Conservation (phyloP, 495 filamentous ascomycete genomes). For the Collariella sp. region DNA sequence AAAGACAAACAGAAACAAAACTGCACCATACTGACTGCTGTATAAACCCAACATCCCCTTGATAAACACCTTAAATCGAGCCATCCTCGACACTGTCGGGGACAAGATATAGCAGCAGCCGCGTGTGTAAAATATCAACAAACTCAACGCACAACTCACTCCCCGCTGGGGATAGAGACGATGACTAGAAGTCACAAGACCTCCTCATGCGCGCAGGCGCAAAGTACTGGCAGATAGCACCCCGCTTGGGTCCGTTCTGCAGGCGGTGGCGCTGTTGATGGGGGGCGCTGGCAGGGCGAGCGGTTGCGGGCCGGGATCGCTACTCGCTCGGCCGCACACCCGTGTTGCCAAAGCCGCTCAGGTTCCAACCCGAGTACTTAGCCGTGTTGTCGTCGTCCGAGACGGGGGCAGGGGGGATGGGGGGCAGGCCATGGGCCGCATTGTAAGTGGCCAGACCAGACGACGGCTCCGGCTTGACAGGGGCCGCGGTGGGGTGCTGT, state of each 20-base stretch:
- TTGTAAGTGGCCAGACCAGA: slow-evolving; percentile 18
- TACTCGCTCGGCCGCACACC: slow-evolving; percentile 24
- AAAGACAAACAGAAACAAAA: neutral
- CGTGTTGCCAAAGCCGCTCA: slow-evolving; percentile 30
- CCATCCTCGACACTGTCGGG: slow-evolving; percentile 5
- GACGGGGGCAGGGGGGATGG: slow-evolving; percentile 20
- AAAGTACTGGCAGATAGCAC: too few species aligned
- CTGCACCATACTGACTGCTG: neutral
- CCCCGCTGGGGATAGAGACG: neutral
- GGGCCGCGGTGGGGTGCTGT: slow-evolving; percentile 3
- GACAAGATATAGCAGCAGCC: neutral
- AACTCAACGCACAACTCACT: neutral
- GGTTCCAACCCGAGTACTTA: slow-evolving; percentile 30
- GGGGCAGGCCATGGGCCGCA: slow-evolving; percentile 22
- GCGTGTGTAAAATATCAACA: neutral
- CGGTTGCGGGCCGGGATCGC: neutral
- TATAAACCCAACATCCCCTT: neutral
- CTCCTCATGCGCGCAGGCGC: neutral
- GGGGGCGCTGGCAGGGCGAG: neutral
- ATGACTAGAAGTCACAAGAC: neutral
- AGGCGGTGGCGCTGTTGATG: neutral
- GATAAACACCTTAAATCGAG: neutral
- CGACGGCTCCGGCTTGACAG: slow-evolving; percentile 6
- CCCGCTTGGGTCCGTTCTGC: too few species aligned
- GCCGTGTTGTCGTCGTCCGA: slow-evolving; percentile 4